Percentiles rank a stretch among this genome's conserved stretches.
Conservation (phyloP, 1,284 basidiomycete species). For the Erythrobasidium hasegawianum region DNA sequence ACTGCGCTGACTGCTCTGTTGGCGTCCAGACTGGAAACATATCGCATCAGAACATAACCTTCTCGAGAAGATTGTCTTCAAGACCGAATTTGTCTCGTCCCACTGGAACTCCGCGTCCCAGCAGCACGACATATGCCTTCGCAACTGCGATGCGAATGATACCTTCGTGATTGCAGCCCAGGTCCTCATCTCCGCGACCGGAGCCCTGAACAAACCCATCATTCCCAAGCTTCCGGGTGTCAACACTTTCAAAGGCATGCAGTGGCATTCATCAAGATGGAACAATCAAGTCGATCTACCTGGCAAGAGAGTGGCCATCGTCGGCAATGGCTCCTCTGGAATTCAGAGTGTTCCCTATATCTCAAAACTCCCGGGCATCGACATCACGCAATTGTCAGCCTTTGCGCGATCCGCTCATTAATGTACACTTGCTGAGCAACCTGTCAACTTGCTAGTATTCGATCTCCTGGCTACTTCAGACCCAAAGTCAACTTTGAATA, state of each 20-base stretch:
- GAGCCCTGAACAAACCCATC: constrained; percentile 49
- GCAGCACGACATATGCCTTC: constrained; percentile 49
- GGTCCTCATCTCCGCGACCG: constrained; percentile 55
- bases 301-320: constrained; percentile 60
- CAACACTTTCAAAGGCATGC: constrained; percentile 55
- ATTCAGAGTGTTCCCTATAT: constrained; percentile 55
- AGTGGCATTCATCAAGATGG: constrained; percentile 61
- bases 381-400: constrained; percentile 53
- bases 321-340: constrained; percentile 60
- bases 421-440: too few relatives aligned
- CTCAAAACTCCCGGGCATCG: constrained; percentile 12
- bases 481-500: constrained; percentile 54
- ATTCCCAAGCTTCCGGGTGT: constrained; percentile 51
- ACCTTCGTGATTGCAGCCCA: constrained; percentile 35
- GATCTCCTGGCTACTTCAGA: constrained; percentile 56
- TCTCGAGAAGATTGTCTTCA: constrained; percentile 52
- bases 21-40: constrained; percentile 53
- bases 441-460: constrained; percentile 43
- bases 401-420: too few relatives aligned
- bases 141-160: constrained; percentile 31
- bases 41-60: constrained; percentile 53
- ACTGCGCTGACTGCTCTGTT: too few relatives aligned
- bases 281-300: constrained; percentile 56
- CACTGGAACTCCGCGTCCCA: constrained; percentile 54
- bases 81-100: constrained; percentile 52